Conservation (phyloP, 2,329 filamentous ascomycete genomes). For the Aspergillus fischeri region DNA sequence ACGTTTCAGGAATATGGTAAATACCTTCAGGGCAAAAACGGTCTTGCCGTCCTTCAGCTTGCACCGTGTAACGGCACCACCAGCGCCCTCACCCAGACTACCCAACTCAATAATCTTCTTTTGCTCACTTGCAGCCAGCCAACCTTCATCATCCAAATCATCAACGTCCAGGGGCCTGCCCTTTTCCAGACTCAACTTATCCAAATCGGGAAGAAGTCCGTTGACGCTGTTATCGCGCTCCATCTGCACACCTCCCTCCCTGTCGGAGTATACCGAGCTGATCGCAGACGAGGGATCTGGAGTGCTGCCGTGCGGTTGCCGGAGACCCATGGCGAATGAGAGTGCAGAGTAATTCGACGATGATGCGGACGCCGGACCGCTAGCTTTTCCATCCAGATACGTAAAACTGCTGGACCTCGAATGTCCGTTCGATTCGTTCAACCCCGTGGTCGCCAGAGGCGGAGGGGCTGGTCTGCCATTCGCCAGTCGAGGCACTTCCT, state of each 20-base stretch:
- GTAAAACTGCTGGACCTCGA: slow-evolving; percentile 83
- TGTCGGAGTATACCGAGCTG: slow-evolving; percentile 76
- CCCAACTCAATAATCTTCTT: slow-evolving; percentile 84
- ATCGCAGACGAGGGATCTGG: slow-evolving; percentile 87
- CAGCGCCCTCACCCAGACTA: slow-evolving; percentile 87
- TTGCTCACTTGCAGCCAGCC: slow-evolving; percentile 87
- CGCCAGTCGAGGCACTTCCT: slow-evolving; percentile 58
- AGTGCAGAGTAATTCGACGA: slow-evolving; percentile 82
- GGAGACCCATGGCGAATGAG: slow-evolving; percentile 71
- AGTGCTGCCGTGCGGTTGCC: slow-evolving; percentile 59
- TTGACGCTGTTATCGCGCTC: slow-evolving; percentile 78
- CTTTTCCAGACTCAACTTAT: slow-evolving; percentile 76
- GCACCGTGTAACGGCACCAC: slow-evolving; percentile 89
- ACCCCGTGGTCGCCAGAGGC: slow-evolving; percentile 62
- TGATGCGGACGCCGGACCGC: slow-evolving; percentile 78
- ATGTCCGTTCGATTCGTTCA: slow-evolving; percentile 75
- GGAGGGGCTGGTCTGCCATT: slow-evolving; percentile 53
- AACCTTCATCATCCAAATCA: slow-evolving; percentile 90
- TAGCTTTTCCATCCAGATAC: slow-evolving; percentile 67
- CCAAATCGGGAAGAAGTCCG: slow-evolving; percentile 69
- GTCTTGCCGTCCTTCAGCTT: slow-evolving; percentile 88
- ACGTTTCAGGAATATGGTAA: not conserved
- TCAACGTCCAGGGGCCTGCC: slow-evolving; percentile 84
- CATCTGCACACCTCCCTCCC: slow-evolving; percentile 70
- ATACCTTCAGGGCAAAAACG: slow-evolving; percentile 90